Evolutionary conservation across 1,139 yeast species (phyloP), one percentile per base, ranked within the genome.

Genomic region (Scheffersomyces parashehatae): DNA sequence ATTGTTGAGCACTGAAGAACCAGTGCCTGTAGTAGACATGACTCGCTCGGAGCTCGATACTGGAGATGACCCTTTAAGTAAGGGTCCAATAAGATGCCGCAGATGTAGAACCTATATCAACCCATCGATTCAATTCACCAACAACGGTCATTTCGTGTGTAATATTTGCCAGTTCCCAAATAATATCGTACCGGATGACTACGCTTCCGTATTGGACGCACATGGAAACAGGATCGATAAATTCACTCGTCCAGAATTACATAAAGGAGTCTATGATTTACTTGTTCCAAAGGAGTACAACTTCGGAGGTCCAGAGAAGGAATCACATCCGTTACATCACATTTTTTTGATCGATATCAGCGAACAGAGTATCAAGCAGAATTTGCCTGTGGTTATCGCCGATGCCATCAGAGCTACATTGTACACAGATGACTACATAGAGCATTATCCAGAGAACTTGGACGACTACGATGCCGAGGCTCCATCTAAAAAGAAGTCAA

Each of bases 101-200:
- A 83, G 99, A 46, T 93, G 99, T 66, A 79, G 97, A 46, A 79
- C 96, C 1, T 93, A 90, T 63, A 76, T 90, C 52, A 93, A 93
- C 60, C 96, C 98, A 2, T 80, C 83, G 13, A 86, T 88, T 83
- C 84, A 82, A 53, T 83, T 85, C 53, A 75, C 82, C 8, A 78
- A 76, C 40, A 84, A 83, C 35, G 81, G 83, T 36, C 73, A 70
- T 48, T 87, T 88, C 64, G 75, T 81, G 24, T 93, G 99, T 70
- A 93, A 93, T 64, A 81, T 93, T 58, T 93, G 99, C 67, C 85
- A 83, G 49, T 88, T 87, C 54, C 67, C 75, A 8, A 79, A 89
- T 44, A 87, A 85, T 56, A 70, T 73, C 5, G 83, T 87, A 8
- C 89, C 96, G 0, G 63, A 67, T 7, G 90, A 85, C 37, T 89